Percentiles rank a stretch among this genome's conserved stretches.
These are phyloP conservation scores for Colletotrichum kahawae DNA, from an alignment of 2,329 filamentous ascomycete genomes.

Conservation along the genomic window DNA sequence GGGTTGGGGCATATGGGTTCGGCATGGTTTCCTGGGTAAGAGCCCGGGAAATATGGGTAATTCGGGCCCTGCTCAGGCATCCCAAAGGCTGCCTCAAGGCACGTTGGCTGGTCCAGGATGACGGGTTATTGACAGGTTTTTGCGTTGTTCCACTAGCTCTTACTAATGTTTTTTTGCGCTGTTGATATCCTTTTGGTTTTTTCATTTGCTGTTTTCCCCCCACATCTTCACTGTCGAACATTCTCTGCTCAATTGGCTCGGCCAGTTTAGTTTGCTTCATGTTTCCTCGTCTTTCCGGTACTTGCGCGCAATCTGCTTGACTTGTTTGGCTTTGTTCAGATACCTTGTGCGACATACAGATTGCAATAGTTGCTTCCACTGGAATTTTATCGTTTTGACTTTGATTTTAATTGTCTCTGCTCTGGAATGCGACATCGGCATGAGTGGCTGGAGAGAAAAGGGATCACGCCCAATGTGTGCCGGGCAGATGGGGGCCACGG, in stretches of 20 bases:
- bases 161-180: conserved; percentile 21
- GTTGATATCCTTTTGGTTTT: conserved; percentile 25
- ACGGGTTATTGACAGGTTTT: conserved; percentile 36
- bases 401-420: not conserved
- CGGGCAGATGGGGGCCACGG: not conserved
- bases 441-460: not conserved
- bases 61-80: conserved; percentile 38
- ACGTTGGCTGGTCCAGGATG: conserved; percentile 59
- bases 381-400: conserved; percentile 8
- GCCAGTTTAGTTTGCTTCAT: conserved; percentile 18
- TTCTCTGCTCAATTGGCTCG: conserved; percentile 16
- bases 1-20: conserved; percentile 36
- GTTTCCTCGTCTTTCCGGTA: conserved; percentile 21
- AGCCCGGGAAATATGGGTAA: conserved; percentile 33
- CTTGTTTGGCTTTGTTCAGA: conserved; percentile 41
- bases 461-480: not conserved
- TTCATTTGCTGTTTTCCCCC: conserved; percentile 1
- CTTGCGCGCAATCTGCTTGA: not conserved
- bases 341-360: conserved; percentile 67
- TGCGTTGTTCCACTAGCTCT: conserved; percentile 43
- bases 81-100: conserved; percentile 49
- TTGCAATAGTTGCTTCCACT: conserved; percentile 27
- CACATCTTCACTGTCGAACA: not conserved
- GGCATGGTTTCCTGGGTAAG: conserved; percentile 37
- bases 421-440: conserved; percentile 3